A percentile compares a stretch with the other conserved stretches of the same genome.
Evolutionary conservation across 2,329 filamentous ascomycete species (phyloP).

Genomic region (Ophiosphaerella herpotricha): DNA sequence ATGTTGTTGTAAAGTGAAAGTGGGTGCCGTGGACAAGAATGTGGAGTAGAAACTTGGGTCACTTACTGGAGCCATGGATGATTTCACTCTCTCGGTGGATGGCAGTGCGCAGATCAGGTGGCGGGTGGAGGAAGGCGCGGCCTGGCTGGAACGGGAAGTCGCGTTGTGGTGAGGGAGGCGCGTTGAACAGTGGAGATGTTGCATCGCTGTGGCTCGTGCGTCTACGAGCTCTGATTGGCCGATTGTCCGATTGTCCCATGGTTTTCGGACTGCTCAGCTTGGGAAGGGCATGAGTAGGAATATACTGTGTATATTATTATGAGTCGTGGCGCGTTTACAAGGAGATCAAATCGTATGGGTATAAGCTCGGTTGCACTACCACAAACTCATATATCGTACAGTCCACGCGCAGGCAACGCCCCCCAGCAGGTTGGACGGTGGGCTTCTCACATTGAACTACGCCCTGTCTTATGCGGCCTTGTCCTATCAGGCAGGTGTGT

Average conservation of each 20-base stretch:
- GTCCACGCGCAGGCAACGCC: not conserved
- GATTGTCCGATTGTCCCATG: not conserved
- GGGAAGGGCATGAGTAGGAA: too few relatives aligned
- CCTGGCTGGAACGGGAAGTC: conserved; percentile 32
- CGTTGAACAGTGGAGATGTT: conserved; percentile 31
- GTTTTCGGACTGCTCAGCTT: too few relatives aligned
- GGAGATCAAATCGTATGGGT: too few relatives aligned
- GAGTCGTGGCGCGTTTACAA: too few relatives aligned
- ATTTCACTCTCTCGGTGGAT: conserved; percentile 18
- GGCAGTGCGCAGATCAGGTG: conserved; percentile 17
- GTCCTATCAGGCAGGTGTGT: not conserved
- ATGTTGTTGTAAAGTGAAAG: conserved; percentile 2
- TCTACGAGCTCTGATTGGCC: not conserved
- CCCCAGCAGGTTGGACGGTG: too few relatives aligned
- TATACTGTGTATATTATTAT: too few relatives aligned
- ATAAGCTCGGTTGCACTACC: too few relatives aligned
- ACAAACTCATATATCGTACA: not conserved
- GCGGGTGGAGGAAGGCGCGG: conserved; percentile 17
- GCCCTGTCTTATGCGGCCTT: not conserved
- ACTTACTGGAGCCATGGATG: conserved; percentile 44
- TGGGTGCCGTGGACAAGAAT: not conserved
- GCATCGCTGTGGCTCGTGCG: conserved; percentile 14
- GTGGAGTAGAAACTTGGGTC: conserved; percentile 1
- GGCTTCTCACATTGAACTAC: too few relatives aligned
- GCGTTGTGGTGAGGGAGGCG: conserved; percentile 39